Evolutionary conservation across 495 filamentous ascomycete species (phyloP).

Genomic region (Saxispiralis lemnorum): DNA sequence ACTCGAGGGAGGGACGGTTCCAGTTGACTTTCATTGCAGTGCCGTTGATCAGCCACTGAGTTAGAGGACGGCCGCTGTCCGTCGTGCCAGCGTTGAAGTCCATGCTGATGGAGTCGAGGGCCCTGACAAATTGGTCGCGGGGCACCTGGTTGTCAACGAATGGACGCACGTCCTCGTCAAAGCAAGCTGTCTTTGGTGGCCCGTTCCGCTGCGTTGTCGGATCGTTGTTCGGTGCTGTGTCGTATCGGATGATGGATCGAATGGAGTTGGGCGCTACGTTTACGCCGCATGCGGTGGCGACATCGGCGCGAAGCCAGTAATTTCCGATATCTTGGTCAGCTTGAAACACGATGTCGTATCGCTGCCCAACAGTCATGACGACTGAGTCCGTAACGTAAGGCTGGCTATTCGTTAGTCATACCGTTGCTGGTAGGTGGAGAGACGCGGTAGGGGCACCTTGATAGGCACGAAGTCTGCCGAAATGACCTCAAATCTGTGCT

Average conservation of each 20-base stretch:
- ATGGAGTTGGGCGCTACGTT: slow-evolving; percentile 15
- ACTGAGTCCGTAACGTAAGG: slow-evolving; percentile 28
- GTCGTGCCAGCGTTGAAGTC: slow-evolving; percentile 14
- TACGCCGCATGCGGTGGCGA: slow-evolving; percentile 18
- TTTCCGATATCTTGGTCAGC: slow-evolving; percentile 21
- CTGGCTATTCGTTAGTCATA: neutral
- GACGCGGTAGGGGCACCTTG: too few species aligned
- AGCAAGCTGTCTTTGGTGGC: slow-evolving; percentile 21
- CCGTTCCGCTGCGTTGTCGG: slow-evolving; percentile 20
- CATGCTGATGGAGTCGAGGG: slow-evolving; percentile 14
- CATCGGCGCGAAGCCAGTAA: slow-evolving; percentile 26
- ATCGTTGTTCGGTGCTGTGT: neutral
- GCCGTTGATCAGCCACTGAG: slow-evolving; percentile 2
- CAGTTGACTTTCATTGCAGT: slow-evolving; percentile 21
- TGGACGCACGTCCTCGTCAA: slow-evolving; percentile 18
- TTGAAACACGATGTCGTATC: slow-evolving; percentile 27
- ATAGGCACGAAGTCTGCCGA: slow-evolving; percentile 31
- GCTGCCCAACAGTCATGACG: slow-evolving; percentile 26
- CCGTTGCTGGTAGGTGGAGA: too few species aligned
- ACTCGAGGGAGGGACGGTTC: slow-evolving; percentile 19
- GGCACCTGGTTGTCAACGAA: slow-evolving; percentile 17
- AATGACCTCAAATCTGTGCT: slow-evolving; percentile 32
- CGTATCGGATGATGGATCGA: slow-evolving; percentile 23
- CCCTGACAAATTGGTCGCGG: slow-evolving; percentile 7
- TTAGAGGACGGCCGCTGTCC: slow-evolving; percentile 24